Evolutionary conservation across 1,139 yeast species (phyloP).

Genomic region (Hansenula lynferdii): DNA sequence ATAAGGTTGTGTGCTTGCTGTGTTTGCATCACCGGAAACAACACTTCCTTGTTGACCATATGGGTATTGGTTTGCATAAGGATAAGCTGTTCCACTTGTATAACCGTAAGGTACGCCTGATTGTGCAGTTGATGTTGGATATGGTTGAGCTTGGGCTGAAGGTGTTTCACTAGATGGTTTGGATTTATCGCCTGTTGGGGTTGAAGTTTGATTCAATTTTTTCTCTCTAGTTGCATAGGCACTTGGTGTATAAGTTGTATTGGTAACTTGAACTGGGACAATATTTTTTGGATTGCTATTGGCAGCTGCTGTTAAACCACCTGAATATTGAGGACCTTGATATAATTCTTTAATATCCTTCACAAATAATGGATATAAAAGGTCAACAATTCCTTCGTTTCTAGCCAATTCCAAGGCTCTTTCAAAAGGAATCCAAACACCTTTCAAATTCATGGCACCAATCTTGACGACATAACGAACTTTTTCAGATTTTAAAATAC

Average conservation of each 20-base stretch:
- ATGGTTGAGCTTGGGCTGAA: conserved; percentile 6
- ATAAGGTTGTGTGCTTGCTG: background rate
- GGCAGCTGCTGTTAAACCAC: conserved; percentile 24
- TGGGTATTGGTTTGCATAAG: background rate
- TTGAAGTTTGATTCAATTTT: conserved; percentile 6
- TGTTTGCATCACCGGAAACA: background rate
- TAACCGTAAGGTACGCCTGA: background rate
- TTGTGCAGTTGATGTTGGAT: background rate
- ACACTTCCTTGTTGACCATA: background rate
- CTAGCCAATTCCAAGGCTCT: conserved; percentile 89
- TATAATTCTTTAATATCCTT: conserved; percentile 74
- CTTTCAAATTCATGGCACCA: conserved; percentile 96
- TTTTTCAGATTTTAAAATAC: conserved; percentile 84
- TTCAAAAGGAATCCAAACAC: conserved; percentile 98
- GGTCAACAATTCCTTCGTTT: conserved; percentile 80
- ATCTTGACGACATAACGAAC: conserved; percentile 90
- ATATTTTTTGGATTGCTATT: conserved; percentile 23
- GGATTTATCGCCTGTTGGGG: background rate
- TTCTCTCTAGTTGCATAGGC: conserved; percentile 12
- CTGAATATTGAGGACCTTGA: conserved; percentile 26
- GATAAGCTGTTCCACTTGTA: background rate
- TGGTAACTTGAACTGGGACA: conserved; percentile 23
- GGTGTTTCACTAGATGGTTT: too few relatives aligned
- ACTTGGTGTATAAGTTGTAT: conserved; percentile 17
- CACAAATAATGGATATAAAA: conserved; percentile 83